These are phyloP conservation scores for Penicillium janthinellum DNA, from an alignment of 2,329 filamentous ascomycete species.

Conservation along the genomic window DNA sequence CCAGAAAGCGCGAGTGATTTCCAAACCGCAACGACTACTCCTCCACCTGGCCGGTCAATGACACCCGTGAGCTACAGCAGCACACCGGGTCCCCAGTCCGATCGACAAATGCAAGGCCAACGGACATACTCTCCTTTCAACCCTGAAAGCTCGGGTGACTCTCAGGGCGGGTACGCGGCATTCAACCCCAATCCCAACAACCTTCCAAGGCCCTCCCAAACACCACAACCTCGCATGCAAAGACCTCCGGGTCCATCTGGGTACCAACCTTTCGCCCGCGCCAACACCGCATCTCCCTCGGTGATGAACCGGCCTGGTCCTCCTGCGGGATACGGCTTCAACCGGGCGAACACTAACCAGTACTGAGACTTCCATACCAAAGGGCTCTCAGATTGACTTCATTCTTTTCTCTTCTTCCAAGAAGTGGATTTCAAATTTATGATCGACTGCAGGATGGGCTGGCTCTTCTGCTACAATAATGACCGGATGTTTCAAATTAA, in stretches of 20 bases:
- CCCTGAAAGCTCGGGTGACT: constrained; percentile 12
- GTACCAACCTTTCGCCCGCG: constrained; percentile 23
- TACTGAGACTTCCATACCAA: constrained; percentile 11
- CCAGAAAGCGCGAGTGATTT: too few species aligned
- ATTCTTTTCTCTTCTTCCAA: background rate
- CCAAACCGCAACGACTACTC: constrained; percentile 1
- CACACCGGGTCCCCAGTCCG: constrained; percentile 14
- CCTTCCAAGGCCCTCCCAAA: constrained; percentile 14
- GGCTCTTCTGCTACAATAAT: constrained; percentile 29
- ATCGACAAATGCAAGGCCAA: constrained; percentile 1
- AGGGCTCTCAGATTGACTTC: background rate
- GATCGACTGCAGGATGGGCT: constrained; percentile 31
- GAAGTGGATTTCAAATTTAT: constrained; percentile 11
- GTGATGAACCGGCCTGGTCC: constrained; percentile 25
- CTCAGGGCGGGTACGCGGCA: constrained; percentile 22
- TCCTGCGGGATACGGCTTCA: constrained; percentile 26
- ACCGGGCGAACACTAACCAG: constrained; percentile 26
- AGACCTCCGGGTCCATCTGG: constrained; percentile 13
- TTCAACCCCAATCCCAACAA: constrained; percentile 18
- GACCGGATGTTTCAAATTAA: constrained; percentile 17
- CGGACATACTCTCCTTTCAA: constrained; percentile 17
- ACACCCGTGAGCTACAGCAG: constrained; percentile 20
- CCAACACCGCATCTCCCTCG: constrained; percentile 25
- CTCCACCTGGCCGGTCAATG: constrained; percentile 8
- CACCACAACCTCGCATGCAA: constrained; percentile 11